phyloP scores from a whole-genome alignment of 225 moss, liverwort and hornwort species.

The Thuidium tamariscinum region DNA sequence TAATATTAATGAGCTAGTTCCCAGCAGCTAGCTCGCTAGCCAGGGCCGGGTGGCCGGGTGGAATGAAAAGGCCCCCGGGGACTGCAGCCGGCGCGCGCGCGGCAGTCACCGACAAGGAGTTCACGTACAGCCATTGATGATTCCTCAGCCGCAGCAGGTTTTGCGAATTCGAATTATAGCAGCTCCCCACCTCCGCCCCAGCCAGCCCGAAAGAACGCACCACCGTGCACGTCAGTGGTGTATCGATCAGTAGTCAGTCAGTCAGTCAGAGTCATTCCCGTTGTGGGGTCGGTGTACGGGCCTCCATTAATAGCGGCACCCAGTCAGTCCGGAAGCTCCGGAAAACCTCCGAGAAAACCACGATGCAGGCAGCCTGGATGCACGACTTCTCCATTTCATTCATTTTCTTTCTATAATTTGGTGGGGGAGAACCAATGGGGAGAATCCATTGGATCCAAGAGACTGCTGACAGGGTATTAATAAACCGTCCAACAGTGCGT shows the following conservation, averaged over 20 bases:
- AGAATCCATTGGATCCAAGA: background rate
- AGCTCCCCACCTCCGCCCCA: background rate
- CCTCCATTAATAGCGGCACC: background rate
- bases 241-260: no score
- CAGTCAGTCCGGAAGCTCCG: background rate
- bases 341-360: background rate
- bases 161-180: background rate
- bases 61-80: background rate
- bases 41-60: no score
- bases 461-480: background rate
- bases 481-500: background rate
- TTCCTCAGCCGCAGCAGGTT: background rate
- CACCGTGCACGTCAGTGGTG: background rate
- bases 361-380: background rate
- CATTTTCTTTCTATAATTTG: rapidly evolving
- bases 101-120: background rate
- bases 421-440: background rate
- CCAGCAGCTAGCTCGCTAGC: no score
- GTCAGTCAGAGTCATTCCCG: background rate
- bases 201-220: background rate
- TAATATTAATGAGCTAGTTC: background rate
- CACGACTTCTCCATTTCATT: background rate
- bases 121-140: background rate
- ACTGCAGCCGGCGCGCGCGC: no score
- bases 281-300: background rate